Percentiles rank a stretch among this genome's conserved stretches.
phyloP scores from a whole-genome alignment of 2,329 filamentous ascomycete genomes.

The Neonectria magnoliae region DNA sequence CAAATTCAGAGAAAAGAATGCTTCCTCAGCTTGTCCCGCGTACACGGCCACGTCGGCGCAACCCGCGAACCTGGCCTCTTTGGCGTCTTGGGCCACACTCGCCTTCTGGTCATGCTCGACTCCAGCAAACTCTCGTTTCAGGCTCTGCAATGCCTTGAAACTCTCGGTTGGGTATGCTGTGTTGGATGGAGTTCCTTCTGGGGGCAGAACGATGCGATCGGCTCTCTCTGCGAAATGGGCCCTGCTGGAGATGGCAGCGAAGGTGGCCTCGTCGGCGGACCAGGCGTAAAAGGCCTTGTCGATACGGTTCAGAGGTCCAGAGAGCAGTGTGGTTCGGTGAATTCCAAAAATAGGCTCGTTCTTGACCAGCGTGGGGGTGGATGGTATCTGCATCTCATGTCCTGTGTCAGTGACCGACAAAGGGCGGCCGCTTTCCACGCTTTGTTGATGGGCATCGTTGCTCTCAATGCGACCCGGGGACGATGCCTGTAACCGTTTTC shows the following conservation, averaged over 20 bases:
- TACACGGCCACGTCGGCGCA: slow-evolving; percentile 41
- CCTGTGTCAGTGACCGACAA: neutral
- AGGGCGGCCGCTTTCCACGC: neutral
- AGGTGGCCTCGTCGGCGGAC: slow-evolving; percentile 38
- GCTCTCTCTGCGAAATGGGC: slow-evolving; percentile 38
- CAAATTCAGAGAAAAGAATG: slow-evolving; percentile 30
- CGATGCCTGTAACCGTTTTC: too few species aligned
- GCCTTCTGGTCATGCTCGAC: slow-evolving; percentile 30
- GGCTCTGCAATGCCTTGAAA: slow-evolving; percentile 14
- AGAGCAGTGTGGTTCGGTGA: slow-evolving; percentile 23
- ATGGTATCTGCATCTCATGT: neutral
- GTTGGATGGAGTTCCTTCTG: neutral
- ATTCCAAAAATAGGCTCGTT: slow-evolving; percentile 38
- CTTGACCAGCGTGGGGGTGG: slow-evolving; percentile 13
- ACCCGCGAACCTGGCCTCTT: slow-evolving; percentile 39
- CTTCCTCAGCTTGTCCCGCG: slow-evolving; percentile 39
- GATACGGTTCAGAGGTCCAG: slow-evolving; percentile 13
- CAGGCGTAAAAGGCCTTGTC: slow-evolving; percentile 34
- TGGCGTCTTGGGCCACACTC: slow-evolving; percentile 30
- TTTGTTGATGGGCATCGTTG: neutral
- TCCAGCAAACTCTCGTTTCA: slow-evolving; percentile 25
- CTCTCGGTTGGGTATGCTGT: neutral
- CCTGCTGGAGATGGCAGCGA: slow-evolving; percentile 30
- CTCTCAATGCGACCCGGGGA: neutral
- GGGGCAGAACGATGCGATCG: slow-evolving; percentile 26